Evolutionary conservation across 371 early-diverging fungal species (phyloP).

Genomic region (Blakeslea trispora): DNA sequence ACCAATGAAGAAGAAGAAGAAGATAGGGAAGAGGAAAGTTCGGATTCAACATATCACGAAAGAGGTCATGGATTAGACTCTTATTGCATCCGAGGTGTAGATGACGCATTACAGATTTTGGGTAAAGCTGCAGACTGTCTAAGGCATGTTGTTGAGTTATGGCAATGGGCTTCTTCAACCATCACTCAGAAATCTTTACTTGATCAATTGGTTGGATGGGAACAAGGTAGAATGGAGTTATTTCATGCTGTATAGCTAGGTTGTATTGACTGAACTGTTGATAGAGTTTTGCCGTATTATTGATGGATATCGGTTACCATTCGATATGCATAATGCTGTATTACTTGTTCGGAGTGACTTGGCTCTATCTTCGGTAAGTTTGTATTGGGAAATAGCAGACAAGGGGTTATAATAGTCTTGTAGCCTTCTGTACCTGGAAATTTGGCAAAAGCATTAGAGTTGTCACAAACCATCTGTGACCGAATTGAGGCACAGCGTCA

Average conservation of each 20-base stretch:
- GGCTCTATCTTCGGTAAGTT: conserved; percentile 44
- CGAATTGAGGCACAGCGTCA: conserved; percentile 47
- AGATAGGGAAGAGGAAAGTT: neutral
- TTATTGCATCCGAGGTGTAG: conserved; percentile 45
- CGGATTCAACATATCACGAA: neutral
- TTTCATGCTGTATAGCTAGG: too few relatives aligned
- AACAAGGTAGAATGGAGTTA: conserved; percentile 31
- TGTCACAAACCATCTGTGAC: conserved; percentile 50
- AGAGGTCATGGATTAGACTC: conserved; percentile 37
- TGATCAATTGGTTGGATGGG: conserved; percentile 32
- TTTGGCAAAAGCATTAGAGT: conserved; percentile 43
- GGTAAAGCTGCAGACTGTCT: conserved; percentile 48
- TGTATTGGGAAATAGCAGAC: neutral
- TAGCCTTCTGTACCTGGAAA: conserved; percentile 50
- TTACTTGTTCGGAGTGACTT: conserved; percentile 44
- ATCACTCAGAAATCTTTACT: conserved; percentile 29
- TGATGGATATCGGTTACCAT: conserved; percentile 43
- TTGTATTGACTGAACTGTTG: neutral
- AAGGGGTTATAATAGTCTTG: neutral
- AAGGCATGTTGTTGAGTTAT: conserved; percentile 40
- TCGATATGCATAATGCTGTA: conserved; percentile 50
- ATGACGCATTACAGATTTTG: conserved; percentile 41
- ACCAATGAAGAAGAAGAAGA: neutral
- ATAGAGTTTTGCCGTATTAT: conserved; percentile 36
- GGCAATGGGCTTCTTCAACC: conserved; percentile 38